phyloP scores from a whole-genome alignment of 805 yeast species.

The Candida andamanensis region DNA sequence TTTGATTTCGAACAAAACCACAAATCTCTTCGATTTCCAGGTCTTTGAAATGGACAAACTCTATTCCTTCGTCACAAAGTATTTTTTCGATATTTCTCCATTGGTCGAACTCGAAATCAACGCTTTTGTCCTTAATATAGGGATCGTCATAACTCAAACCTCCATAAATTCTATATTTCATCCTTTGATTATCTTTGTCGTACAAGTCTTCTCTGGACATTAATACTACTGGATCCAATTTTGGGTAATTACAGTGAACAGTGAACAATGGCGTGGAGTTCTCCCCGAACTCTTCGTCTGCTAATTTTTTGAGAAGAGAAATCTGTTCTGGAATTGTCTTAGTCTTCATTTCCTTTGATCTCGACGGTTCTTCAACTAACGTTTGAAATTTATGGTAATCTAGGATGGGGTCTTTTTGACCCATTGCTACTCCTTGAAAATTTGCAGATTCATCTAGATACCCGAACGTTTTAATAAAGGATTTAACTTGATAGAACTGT shows the following conservation, averaged over 20 bases:
- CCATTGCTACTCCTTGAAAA: constrained; percentile 35
- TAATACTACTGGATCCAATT: constrained; percentile 27
- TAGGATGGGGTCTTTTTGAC: constrained; percentile 24
- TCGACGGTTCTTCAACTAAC: constrained; percentile 4
- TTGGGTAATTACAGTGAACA: constrained; percentile 33
- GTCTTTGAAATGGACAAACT: constrained; percentile 21
- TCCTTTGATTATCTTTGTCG: constrained; percentile 17
- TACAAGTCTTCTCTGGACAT: constrained; percentile 19
- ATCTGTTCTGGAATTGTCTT: constrained; percentile 21
- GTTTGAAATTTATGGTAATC: constrained; percentile 16
- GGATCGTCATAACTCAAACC: constrained; percentile 17
- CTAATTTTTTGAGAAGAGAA: constrained; percentile 15
- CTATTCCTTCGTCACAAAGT: constrained; percentile 21
- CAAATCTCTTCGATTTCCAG: constrained; percentile 20
- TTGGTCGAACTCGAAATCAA: constrained; percentile 27
- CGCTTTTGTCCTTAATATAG: constrained; percentile 5
- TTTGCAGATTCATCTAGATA: constrained; percentile 18
- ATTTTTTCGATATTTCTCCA: constrained; percentile 25
- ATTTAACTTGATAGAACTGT: constrained; percentile 38
- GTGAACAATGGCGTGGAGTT: constrained; percentile 21
- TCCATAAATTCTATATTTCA: constrained; percentile 26
- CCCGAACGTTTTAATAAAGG: constrained; percentile 30
- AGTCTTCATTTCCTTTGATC: constrained; percentile 6
- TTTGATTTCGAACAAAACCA: constrained; percentile 22
- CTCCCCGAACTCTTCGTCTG: constrained; percentile 15